Evolutionary conservation across 129 eudicot genomes (phyloP).

Genomic region (Heracleum sosnowskyi): DNA sequence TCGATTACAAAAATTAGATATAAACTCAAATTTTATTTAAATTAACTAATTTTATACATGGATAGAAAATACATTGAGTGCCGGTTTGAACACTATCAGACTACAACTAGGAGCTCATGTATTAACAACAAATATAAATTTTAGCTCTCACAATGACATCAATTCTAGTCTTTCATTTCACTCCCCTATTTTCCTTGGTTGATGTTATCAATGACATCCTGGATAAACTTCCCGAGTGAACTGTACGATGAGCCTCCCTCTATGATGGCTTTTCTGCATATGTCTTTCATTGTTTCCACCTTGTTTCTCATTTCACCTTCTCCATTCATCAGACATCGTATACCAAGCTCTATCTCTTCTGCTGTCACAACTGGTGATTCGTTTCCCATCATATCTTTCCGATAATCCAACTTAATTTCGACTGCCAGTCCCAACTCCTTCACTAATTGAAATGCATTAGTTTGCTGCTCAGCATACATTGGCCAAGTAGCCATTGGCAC

Average conservation of each 20-base stretch:
- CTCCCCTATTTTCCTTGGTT: no score
- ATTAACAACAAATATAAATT: no score
- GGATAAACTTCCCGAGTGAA: neutral
- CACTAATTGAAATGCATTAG: conserved; percentile 27
- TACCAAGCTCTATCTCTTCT: neutral
- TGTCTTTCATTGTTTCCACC: neutral
- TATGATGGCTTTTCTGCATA: neutral
- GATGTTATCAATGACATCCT: neutral
- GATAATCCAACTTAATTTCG: conserved; percentile 34
- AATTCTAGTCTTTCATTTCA: no score
- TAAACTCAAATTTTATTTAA: no score
- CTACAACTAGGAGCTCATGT: no score
- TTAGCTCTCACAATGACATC: no score
- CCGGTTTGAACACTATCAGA: no score
- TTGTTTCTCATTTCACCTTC: neutral
- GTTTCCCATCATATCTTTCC: no score
- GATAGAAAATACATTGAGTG: no score
- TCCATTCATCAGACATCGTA: conserved; percentile 1
- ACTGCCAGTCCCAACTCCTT: conserved; percentile 23
- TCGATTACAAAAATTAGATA: no score
- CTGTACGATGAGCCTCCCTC: neutral
- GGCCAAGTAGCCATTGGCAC: conserved; percentile 11
- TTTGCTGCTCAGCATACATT: conserved; percentile 31
- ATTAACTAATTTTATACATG: no score
- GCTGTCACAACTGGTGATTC: neutral